Percentiles rank a stretch among this genome's conserved stretches.
These are phyloP conservation scores for Malbranchea cinnamomea DNA, from an alignment of 2,329 filamentous ascomycete species.

Conservation along the genomic window DNA sequence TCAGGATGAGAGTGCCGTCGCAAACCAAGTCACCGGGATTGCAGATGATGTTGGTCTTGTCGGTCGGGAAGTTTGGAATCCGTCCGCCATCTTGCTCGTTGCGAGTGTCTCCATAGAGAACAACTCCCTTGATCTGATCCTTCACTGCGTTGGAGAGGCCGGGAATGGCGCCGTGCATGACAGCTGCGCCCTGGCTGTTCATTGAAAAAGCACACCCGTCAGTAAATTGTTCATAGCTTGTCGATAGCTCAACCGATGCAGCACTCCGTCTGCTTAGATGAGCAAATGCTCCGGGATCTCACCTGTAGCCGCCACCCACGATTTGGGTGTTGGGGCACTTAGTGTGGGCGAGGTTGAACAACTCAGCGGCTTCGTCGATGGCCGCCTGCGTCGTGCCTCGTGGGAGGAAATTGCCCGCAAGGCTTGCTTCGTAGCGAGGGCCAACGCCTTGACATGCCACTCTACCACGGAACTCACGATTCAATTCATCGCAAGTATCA, in stretches of 20 bases:
- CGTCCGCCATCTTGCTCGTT: conserved; percentile 24
- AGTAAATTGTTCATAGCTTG: no score
- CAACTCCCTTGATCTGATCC: conserved; percentile 23
- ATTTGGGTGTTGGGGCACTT: conserved; percentile 9
- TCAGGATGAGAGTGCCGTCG: conserved; percentile 27
- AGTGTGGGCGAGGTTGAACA: conserved; percentile 8
- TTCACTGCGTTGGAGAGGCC: conserved; percentile 12
- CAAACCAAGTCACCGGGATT: conserved; percentile 36
- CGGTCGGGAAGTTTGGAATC: conserved; percentile 27
- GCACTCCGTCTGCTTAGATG: background rate
- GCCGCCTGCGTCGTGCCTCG: conserved; percentile 6
- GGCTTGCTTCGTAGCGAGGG: conserved; percentile 7
- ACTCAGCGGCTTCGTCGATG: conserved; percentile 7
- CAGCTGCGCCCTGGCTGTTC: conserved; percentile 24
- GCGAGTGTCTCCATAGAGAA: conserved; percentile 31
- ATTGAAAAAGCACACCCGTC: no score
- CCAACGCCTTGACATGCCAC: conserved; percentile 11
- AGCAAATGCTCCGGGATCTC: conserved; percentile 3
- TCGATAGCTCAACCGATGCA: conserved; percentile 12
- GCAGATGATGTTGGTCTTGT: conserved; percentile 34
- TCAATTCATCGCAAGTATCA: conserved; percentile 17
- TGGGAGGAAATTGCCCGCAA: conserved; percentile 8
- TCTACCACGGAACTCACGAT: conserved; percentile 2
- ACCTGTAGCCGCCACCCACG: conserved; percentile 10
- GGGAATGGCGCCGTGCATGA: conserved; percentile 21